Evolutionary conservation across 179 eudicot genomes (phyloP).

Genomic region (Sideroxylon spinosum): DNA sequence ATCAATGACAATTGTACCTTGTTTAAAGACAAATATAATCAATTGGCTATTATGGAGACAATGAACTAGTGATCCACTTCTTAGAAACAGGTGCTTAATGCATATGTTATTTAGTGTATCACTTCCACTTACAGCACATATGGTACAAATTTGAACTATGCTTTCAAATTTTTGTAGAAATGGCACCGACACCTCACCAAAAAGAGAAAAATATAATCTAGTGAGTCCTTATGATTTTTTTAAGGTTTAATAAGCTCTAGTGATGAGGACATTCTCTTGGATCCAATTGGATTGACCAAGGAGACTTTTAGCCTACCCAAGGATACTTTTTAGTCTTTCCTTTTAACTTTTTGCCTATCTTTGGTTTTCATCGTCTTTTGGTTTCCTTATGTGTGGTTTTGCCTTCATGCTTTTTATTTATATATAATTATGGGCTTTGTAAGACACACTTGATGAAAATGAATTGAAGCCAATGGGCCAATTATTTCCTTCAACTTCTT

Average conservation of each 20-base stretch:
- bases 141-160: background rate
- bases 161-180: background rate
- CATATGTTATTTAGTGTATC: slow-evolving; percentile 4
- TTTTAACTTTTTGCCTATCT: too few species aligned
- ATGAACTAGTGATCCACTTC: slow-evolving; percentile 86
- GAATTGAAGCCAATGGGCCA: too few species aligned
- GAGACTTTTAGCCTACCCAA: too few species aligned
- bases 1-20: background rate
- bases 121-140: background rate
- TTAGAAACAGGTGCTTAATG: slow-evolving; percentile 66
- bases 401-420: too few species aligned
- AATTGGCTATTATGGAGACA: slow-evolving; percentile 42
- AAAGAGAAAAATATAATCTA: background rate
- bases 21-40: background rate
- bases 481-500: too few species aligned
- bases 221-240: background rate
- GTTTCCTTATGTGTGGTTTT: too few species aligned
- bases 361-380: too few species aligned
- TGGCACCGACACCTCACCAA: background rate
- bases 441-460: too few species aligned
- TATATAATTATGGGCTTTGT: too few species aligned
- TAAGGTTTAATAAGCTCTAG: background rate
- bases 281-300: too few species aligned
- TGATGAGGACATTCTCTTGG: too few species aligned
- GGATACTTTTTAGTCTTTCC: too few species aligned